Evolutionary conservation across 2,329 filamentous ascomycete species (phyloP).

Genomic region (Diaporthe citri): DNA sequence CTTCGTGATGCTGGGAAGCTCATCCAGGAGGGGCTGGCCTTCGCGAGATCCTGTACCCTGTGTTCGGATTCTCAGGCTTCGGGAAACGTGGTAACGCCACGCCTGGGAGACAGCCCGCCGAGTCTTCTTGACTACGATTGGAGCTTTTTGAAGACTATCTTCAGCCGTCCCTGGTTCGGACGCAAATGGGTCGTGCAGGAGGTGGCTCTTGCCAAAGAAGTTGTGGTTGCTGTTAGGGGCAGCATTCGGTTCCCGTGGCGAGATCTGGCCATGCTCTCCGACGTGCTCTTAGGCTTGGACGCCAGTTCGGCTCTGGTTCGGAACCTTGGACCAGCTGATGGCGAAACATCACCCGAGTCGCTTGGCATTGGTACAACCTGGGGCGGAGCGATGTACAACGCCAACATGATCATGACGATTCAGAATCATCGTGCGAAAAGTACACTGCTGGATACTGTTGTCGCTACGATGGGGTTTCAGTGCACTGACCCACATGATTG

Average conservation of each 20-base stretch:
- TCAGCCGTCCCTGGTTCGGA: background rate
- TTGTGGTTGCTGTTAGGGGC: background rate
- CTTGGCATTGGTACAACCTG: background rate
- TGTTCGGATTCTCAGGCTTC: background rate
- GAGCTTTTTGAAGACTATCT: background rate
- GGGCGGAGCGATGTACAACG: background rate
- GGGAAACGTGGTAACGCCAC: background rate
- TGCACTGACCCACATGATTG: background rate
- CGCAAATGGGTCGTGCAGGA: background rate
- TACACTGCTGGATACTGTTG: background rate
- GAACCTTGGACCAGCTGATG: background rate
- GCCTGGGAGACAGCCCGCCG: background rate
- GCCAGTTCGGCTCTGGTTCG: background rate
- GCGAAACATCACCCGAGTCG: background rate
- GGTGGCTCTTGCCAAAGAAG: background rate
- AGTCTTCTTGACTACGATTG: background rate
- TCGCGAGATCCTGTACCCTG: background rate
- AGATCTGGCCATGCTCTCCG: background rate
- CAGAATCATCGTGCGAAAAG: background rate
- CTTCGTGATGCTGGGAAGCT: background rate
- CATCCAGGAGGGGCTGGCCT: background rate
- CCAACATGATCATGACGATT: background rate
- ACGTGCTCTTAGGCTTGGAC: background rate
- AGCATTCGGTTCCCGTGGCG: background rate
- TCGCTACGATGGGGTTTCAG: background rate